phyloP scores from a whole-genome alignment of 2,329 filamentous ascomycete species.

The Ceratocystis harringtonii region DNA sequence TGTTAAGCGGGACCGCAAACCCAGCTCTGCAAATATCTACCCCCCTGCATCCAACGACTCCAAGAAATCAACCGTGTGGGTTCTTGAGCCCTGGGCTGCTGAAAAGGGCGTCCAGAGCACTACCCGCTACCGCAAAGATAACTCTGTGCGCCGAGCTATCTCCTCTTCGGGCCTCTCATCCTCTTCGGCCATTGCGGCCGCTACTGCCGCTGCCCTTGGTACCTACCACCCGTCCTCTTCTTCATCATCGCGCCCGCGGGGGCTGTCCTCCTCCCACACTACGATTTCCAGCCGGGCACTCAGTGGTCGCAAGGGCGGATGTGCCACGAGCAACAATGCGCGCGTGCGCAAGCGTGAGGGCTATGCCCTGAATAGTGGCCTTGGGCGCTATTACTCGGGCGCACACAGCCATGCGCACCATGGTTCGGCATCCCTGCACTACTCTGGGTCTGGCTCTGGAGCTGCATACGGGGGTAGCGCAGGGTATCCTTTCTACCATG shows the following conservation, averaged over 20 bases:
- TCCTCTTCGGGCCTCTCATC: slow-evolving; percentile 8
- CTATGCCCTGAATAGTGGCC: not conserved
- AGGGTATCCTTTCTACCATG: not conserved
- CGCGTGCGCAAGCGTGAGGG: slow-evolving; percentile 15
- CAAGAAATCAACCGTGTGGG: slow-evolving; percentile 57
- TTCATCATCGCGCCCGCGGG: not conserved
- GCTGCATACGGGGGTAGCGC: slow-evolving; percentile 6
- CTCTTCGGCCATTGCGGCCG: not conserved
- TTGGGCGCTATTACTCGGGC: slow-evolving; percentile 7
- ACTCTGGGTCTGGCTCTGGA: slow-evolving; percentile 10
- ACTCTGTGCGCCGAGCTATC: slow-evolving; percentile 21
- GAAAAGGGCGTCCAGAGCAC: slow-evolving; percentile 67
- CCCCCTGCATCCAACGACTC: slow-evolving; percentile 27
- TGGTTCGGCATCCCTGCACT: not conserved
- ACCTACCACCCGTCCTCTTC: not conserved
- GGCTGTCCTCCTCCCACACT: not conserved
- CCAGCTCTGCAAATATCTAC: not conserved
- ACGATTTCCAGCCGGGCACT: slow-evolving; percentile 22
- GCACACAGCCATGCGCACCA: not conserved
- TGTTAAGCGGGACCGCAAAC: slow-evolving; percentile 27
- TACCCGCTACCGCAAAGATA: slow-evolving; percentile 54
- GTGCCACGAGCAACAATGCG: slow-evolving; percentile 21
- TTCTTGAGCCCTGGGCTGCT: slow-evolving; percentile 55
- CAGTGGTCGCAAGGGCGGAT: slow-evolving; percentile 25
- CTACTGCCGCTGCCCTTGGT: not conserved